A percentile compares a stretch with the other conserved stretches of the same genome.
These are phyloP conservation scores for Trichoderma erinaceum DNA, from an alignment of 495 filamentous ascomycete genomes.

Conservation along the genomic window DNA sequence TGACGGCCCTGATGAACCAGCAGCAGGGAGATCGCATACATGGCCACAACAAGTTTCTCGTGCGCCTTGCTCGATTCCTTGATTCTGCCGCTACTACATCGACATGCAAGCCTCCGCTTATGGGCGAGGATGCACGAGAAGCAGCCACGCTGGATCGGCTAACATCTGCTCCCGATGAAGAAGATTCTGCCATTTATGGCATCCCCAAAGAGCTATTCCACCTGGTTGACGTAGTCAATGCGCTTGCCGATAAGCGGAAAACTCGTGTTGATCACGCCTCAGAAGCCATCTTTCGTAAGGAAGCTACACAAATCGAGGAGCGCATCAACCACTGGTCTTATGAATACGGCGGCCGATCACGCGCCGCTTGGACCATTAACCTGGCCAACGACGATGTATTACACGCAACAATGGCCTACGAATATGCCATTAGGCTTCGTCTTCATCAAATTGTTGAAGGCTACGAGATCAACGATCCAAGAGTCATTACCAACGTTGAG, in stretches of 20 bases:
- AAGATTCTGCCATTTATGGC: slow-evolving; percentile 16
- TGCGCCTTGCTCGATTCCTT: slow-evolving; percentile 12
- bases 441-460: slow-evolving; percentile 16
- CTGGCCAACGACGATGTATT: slow-evolving; percentile 1
- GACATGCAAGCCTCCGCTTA: slow-evolving; percentile 9
- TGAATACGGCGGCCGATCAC: slow-evolving; percentile 9
- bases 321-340: slow-evolving; percentile 17
- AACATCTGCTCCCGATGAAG: background rate
- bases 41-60: slow-evolving; percentile 15
- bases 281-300: slow-evolving; percentile 14
- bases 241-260: slow-evolving; percentile 13
- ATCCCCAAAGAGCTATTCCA: slow-evolving; percentile 16
- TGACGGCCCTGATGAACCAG: slow-evolving; percentile 8
- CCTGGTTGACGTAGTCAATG: slow-evolving; percentile 14
- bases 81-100: slow-evolving; percentile 14
- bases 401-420: slow-evolving; percentile 13
- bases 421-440: slow-evolving; percentile 14
- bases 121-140: slow-evolving; percentile 15
- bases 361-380: background rate
- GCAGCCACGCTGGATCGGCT: slow-evolving; percentile 11
- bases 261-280: background rate
- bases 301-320: slow-evolving; percentile 10
- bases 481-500: slow-evolving; percentile 3
- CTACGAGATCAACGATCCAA: slow-evolving; percentile 9
- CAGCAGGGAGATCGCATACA: slow-evolving; percentile 8